Evolutionary conservation across 2,329 filamentous ascomycete species (phyloP).

Genomic region (Trichophyton rubrum): DNA sequence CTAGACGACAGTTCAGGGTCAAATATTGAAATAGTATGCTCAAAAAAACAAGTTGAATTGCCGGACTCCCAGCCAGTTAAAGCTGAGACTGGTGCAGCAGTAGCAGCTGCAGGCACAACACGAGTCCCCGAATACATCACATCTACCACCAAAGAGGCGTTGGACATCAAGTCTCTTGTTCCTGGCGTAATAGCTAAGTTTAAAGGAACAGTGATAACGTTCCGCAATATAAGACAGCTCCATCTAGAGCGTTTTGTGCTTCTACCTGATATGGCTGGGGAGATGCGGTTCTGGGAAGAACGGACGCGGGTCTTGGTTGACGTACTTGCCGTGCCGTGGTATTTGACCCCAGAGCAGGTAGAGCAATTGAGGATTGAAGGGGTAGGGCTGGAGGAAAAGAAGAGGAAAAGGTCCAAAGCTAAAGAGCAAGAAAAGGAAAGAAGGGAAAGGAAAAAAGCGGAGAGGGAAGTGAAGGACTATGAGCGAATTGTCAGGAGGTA

Average conservation of each 20-base stretch:
- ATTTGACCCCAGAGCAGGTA: conserved; percentile 34
- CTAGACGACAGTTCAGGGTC: conserved; percentile 51
- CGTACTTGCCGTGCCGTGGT: conserved; percentile 43
- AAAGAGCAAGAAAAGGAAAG: conserved; percentile 29
- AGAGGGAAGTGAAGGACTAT: conserved; percentile 29
- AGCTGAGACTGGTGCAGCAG: neutral
- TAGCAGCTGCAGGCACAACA: neutral
- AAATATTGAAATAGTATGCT: conserved; percentile 44
- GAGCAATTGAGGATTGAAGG: conserved; percentile 31
- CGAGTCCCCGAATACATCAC: conserved; percentile 2
- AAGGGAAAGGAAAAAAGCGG: conserved; percentile 24
- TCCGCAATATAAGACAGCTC: conserved; percentile 41
- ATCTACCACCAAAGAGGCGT: conserved; percentile 19
- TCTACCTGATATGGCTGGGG: conserved; percentile 41
- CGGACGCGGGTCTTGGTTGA: conserved; percentile 38
- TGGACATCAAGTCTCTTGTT: conserved; percentile 36
- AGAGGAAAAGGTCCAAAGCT: conserved; percentile 28
- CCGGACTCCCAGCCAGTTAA: conserved; percentile 16
- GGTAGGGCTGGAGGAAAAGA: conserved; percentile 29
- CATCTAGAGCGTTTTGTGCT: conserved; percentile 41
- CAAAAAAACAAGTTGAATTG: conserved; percentile 23
- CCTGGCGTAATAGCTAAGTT: conserved; percentile 43
- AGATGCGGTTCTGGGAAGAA: conserved; percentile 42
- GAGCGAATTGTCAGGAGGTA: conserved; percentile 19
- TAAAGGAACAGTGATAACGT: conserved; percentile 44